These are phyloP conservation scores for Mortierella sp. DNA, from an alignment of 371 early-diverging fungal species.

Conservation along the genomic window DNA sequence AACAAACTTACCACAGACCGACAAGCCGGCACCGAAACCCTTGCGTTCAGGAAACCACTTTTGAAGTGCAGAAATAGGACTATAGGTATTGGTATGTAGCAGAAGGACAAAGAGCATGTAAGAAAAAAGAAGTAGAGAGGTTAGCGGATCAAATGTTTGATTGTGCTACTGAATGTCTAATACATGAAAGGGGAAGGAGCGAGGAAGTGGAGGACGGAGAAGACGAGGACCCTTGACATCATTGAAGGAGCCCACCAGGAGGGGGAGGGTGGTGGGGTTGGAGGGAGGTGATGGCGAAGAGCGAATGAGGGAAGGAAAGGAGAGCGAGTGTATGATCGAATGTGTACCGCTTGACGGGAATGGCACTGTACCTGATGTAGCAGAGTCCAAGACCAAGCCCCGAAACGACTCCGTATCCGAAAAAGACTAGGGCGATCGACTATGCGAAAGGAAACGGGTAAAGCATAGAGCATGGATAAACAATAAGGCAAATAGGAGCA, in stretches of 20 bases:
- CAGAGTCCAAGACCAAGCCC: constrained; percentile 77
- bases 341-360: neutral
- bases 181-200: neutral
- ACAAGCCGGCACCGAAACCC: constrained; percentile 69
- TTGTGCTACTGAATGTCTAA: neutral
- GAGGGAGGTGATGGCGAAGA: neutral
- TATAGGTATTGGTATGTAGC: neutral
- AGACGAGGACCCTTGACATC: neutral
- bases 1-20: constrained; percentile 66
- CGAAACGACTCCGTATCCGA: constrained; percentile 76
- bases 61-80: constrained; percentile 71
- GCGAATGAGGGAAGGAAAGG: neutral
- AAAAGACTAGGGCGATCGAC: constrained; percentile 66
- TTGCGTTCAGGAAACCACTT: constrained; percentile 74
- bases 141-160: neutral
- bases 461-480: neutral
- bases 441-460: neutral
- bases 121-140: neutral
- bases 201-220: neutral
- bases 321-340: neutral
- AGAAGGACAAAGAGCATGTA: neutral
- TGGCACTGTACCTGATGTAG: constrained; percentile 60
- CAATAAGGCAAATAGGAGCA: neutral
- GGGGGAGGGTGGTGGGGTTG: neutral
- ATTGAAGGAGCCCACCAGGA: neutral